Percentiles rank a stretch among this genome's conserved stretches.
These are phyloP conservation scores for Ceratobasidium sp. DNA, from an alignment of 1,284 basidiomycete species.

Conservation along the genomic window DNA sequence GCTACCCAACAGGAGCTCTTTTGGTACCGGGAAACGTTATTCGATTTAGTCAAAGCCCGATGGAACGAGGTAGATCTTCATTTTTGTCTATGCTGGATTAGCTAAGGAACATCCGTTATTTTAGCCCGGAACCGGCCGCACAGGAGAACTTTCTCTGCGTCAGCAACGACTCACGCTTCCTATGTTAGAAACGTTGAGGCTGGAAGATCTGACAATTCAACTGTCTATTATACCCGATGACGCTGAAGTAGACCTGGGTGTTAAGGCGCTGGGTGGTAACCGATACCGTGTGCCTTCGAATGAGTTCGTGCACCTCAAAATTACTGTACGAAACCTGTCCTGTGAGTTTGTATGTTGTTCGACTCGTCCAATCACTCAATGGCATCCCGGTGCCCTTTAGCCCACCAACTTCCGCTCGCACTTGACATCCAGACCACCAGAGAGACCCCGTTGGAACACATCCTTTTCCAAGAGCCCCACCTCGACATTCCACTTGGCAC, in stretches of 20 bases:
- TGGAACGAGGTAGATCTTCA: constrained; percentile 83
- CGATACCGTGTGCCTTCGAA: constrained; percentile 36
- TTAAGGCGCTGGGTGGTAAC: background rate
- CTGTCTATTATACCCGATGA: constrained; percentile 23
- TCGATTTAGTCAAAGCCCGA: constrained; percentile 73
- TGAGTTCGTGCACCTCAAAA: constrained; percentile 22
- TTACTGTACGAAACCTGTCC: constrained; percentile 9
- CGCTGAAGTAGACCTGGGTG: background rate
- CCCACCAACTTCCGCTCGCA: constrained; percentile 20
- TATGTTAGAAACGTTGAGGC: constrained; percentile 76
- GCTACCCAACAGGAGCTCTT: constrained; percentile 80
- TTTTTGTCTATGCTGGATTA: background rate
- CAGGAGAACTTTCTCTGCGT: constrained; percentile 81
- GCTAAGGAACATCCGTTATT: constrained; percentile 37
- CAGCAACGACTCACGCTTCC: constrained; percentile 79
- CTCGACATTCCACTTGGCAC: constrained; percentile 28
- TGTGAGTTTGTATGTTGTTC: constrained; percentile 2
- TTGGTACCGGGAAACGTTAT: constrained; percentile 92
- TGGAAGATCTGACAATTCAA: constrained; percentile 34
- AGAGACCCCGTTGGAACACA: constrained; percentile 33
- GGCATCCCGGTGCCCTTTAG: background rate
- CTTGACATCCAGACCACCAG: constrained; percentile 26
- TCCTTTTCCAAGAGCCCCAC: constrained; percentile 41
- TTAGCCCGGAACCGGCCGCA: constrained; percentile 80
- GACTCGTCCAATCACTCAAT: background rate